A percentile compares a stretch with the other conserved stretches of the same genome.
phyloP scores from a whole-genome alignment of 2,329 filamentous ascomycete genomes.

The Eutypella sp. region DNA sequence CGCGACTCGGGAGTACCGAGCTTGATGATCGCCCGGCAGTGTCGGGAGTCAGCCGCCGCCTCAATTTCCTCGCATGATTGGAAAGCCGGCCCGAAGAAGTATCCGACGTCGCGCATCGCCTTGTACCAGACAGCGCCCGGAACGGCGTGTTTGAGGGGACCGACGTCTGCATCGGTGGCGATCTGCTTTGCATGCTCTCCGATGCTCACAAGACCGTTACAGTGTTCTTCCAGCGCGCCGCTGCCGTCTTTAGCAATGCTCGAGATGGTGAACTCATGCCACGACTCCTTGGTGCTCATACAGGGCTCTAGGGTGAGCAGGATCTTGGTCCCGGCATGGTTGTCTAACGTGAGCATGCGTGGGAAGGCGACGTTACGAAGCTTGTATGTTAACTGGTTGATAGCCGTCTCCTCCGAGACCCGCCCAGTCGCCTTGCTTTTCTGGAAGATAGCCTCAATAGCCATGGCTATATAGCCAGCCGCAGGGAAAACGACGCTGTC shows the following conservation, averaged over 20 bases:
- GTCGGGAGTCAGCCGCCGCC: constrained; percentile 4
- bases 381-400: constrained; percentile 1
- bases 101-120: constrained; percentile 20
- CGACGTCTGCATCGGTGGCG: background rate
- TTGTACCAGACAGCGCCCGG: constrained; percentile 20
- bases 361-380: constrained; percentile 13
- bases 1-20: background rate
- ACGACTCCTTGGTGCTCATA: constrained; percentile 6
- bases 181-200: background rate
- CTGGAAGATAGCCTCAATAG: constrained; percentile 16
- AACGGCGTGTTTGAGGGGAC: background rate
- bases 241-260: background rate
- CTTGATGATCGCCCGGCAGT: constrained; percentile 2
- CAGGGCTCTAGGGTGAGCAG: background rate
- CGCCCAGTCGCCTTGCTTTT: constrained; percentile 4
- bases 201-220: constrained; percentile 12
- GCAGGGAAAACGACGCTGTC: constrained; percentile 36
- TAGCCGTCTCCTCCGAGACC: background rate
- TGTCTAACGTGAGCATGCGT: constrained; percentile 13
- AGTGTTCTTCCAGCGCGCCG: constrained; percentile 11
- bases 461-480: constrained; percentile 28
- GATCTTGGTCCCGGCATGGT: constrained; percentile 2
- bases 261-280: background rate
- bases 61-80: constrained; percentile 6
- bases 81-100: constrained; percentile 14